Percentiles rank a stretch among this genome's conserved stretches.
phyloP scores from a whole-genome alignment of 345 rosid species.

The Populus tremula region DNA sequence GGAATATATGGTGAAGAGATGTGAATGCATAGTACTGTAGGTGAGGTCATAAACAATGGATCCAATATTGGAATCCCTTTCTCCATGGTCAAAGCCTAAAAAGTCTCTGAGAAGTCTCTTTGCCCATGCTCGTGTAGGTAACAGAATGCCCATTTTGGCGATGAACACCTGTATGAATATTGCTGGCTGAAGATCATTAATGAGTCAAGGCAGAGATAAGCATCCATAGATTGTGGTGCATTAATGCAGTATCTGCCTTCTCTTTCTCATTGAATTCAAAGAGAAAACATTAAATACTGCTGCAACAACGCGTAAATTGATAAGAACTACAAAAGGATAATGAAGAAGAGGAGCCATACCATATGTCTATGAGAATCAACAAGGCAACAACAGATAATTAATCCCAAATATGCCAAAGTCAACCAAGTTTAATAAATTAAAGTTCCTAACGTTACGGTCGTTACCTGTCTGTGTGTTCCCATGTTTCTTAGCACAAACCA shows the following conservation, averaged over 20 bases:
- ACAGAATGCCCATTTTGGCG: too few relatives aligned
- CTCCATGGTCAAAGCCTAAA: too few relatives aligned
- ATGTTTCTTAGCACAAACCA: slow-evolving; percentile 5
- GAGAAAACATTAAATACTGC: neutral
- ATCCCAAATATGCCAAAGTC: neutral
- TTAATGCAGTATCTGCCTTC: too few relatives aligned
- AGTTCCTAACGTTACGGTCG: neutral
- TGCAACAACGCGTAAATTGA: slow-evolving; percentile 10
- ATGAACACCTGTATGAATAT: too few relatives aligned
- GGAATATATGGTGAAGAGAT: too few relatives aligned
- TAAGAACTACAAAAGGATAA: slow-evolving; percentile 14
- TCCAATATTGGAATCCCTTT: too few relatives aligned
- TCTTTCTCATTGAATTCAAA: too few relatives aligned
- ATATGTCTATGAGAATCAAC: neutral
- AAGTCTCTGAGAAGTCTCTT: too few relatives aligned
- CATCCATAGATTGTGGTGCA: neutral
- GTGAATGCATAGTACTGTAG: too few relatives aligned
- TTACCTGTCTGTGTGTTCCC: neutral
- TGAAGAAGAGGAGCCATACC: neutral
- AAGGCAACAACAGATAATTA: slow-evolving; percentile 6
- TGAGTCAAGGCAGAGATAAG: neutral
- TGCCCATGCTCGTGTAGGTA: too few relatives aligned
- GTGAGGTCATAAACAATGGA: too few relatives aligned
- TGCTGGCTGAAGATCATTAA: neutral
- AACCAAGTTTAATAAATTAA: neutral